Evolutionary conservation across 208 protist species (phyloP), one percentile per base, ranked within the genome.

Genomic region (Trypanosoma caninum): DNA sequence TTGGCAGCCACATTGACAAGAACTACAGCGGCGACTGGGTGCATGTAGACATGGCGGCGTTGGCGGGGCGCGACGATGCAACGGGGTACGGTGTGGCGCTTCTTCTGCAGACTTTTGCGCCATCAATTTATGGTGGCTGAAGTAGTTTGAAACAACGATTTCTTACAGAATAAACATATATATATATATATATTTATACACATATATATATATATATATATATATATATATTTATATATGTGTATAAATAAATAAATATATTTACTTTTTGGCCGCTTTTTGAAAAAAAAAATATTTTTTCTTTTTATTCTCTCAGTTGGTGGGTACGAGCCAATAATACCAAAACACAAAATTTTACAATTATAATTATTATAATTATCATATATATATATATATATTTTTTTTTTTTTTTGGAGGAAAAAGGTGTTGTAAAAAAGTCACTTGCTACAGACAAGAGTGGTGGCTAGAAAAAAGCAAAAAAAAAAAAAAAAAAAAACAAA

Each of bases 11-110:
- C 40, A 50, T 94, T 8, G 45, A 65, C 27, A 72, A 60, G 22
- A 68, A 80, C 13, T 97, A 78, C 60, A 67, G 76, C 35, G 89
- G 89, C 3, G 60, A 74, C 30, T 95, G 82, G 82, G 82, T 91
- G 37, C 92, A 97, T 66, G 70, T 97, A 0, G 92, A 97, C 64
- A 55, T 97, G 18, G 89, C 92, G 0, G 42, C 50, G 10, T 89
- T 89, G 0, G 87, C 82, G 37, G 82, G 70, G 7, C 70, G 60
- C 25, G 76, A 90, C 35, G 70, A 84, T 47, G 80, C 74, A 0
- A 93, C 86, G 5, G 89, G 89, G 28, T 95, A 74, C 28, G 89
- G 89, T 28, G 84, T 93, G 16, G 57, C 79, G 1, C 66, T 95
- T 7, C 66, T 93, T 23, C 48, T 82, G 10, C 73, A 87, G 33